A percentile compares a stretch with the other conserved stretches of the same genome.
These are phyloP conservation scores for Colletotrichum sidae DNA, from an alignment of 2,329 filamentous ascomycete species.

Conservation along the genomic window DNA sequence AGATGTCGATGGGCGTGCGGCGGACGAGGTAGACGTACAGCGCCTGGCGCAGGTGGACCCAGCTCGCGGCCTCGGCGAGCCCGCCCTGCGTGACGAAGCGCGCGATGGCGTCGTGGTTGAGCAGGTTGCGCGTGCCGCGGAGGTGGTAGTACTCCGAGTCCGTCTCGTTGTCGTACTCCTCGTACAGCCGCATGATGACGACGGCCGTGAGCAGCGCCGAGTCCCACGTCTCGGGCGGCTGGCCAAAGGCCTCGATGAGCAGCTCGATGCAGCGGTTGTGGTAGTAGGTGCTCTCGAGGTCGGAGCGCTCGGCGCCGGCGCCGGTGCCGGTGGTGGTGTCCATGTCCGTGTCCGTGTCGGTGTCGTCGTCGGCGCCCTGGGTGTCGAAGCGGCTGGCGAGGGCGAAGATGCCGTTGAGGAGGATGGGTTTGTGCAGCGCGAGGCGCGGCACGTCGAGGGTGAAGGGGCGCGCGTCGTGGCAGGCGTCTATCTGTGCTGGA, in stretches of 20 bases:
- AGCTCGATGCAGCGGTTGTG: slow-evolving; percentile 58
- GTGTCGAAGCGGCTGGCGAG: slow-evolving; percentile 58
- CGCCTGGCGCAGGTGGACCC: slow-evolving; percentile 54
- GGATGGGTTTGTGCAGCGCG: slow-evolving; percentile 57
- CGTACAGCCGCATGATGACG: slow-evolving; percentile 60
- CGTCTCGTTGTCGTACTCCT: slow-evolving; percentile 50
- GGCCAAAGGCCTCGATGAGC: slow-evolving; percentile 57
- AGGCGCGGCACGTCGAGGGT: slow-evolving; percentile 58
- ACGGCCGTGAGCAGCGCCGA: slow-evolving; percentile 60
- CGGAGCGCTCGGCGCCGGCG: slow-evolving; percentile 39
- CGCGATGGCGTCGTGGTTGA: slow-evolving; percentile 48
- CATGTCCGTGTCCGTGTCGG: slow-evolving; percentile 43
- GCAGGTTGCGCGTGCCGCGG: slow-evolving; percentile 50
- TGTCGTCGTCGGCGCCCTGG: slow-evolving; percentile 46
- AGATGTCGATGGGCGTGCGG: slow-evolving; percentile 38
- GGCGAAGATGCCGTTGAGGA: slow-evolving; percentile 59
- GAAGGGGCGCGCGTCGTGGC: slow-evolving; percentile 50
- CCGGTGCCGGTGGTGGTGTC: slow-evolving; percentile 33
- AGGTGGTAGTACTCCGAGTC: slow-evolving; percentile 54
- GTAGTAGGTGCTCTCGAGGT: slow-evolving; percentile 56
- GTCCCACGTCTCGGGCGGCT: slow-evolving; percentile 54
- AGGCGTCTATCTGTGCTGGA: slow-evolving; percentile 23
- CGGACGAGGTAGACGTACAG: slow-evolving; percentile 51
- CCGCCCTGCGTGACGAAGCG: slow-evolving; percentile 51
- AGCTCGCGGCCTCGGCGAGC: slow-evolving; percentile 52